Evolutionary conservation across 2,329 filamentous ascomycete species (phyloP).

Genomic region (Curvularia eragrostidis): DNA sequence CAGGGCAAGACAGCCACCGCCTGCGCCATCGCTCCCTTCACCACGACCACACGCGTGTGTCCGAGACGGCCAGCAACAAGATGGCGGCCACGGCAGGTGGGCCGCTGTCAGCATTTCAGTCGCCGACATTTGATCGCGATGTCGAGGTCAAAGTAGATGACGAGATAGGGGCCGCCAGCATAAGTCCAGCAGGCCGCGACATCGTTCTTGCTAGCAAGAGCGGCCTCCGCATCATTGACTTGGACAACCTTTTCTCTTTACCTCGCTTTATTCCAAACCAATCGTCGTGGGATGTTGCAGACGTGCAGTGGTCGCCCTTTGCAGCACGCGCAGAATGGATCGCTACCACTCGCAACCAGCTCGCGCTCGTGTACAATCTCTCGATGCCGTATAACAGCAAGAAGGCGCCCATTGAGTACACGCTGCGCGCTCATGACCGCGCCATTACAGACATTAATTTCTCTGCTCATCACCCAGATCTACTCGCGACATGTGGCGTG

Average conservation of each 20-base stretch:
- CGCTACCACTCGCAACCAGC: constrained; percentile 91
- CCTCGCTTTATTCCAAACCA: constrained; percentile 86
- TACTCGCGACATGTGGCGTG: constrained; percentile 87
- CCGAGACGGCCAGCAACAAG: constrained; percentile 13
- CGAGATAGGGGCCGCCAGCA: constrained; percentile 83
- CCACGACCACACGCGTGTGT: constrained; percentile 15
- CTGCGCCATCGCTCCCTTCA: constrained; percentile 12
- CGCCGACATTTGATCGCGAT: constrained; percentile 85
- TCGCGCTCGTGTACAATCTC: constrained; percentile 92
- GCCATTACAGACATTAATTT: constrained; percentile 98
- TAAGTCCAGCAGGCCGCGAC: constrained; percentile 89
- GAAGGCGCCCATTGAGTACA: constrained; percentile 86
- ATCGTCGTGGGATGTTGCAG: constrained; percentile 91
- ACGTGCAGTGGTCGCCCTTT: constrained; percentile 97
- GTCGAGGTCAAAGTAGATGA: constrained; percentile 83
- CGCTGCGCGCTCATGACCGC: constrained; percentile 81
- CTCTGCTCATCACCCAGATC: constrained; percentile 87
- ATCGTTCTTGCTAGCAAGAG: constrained; percentile 85
- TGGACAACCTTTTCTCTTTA: constrained; percentile 86
- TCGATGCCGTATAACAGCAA: constrained; percentile 59
- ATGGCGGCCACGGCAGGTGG: constrained; percentile 35
- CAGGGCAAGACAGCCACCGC: constrained; percentile 5
- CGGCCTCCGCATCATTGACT: constrained; percentile 87
- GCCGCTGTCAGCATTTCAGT: constrained; percentile 71
- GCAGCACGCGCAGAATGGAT: constrained; percentile 90